Conservation (phyloP, 1,139 yeast species). For the Hyphopichia pseudoburtonii region DNA sequence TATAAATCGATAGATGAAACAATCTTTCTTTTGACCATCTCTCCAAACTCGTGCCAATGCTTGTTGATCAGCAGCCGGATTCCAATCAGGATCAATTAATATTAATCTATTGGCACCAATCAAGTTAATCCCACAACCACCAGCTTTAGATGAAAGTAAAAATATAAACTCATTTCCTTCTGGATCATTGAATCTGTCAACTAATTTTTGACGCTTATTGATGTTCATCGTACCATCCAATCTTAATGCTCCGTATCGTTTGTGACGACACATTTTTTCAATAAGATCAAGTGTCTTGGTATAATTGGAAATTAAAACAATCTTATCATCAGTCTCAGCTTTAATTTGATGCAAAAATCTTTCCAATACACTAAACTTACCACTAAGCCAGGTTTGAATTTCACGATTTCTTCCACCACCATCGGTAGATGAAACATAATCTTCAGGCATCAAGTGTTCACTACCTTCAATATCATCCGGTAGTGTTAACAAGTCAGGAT, state of each 20-base stretch:
- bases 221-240: constrained; percentile 92
- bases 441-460: constrained; percentile 68
- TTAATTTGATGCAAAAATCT: constrained; percentile 77
- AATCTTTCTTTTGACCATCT: constrained; percentile 97
- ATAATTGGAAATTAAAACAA: constrained; percentile 89
- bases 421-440: constrained; percentile 47
- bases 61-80: constrained; percentile 98
- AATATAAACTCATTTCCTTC: constrained; percentile 86
- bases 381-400: constrained; percentile 60
- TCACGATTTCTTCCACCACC: constrained; percentile 47
- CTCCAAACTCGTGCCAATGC: constrained; percentile 99
- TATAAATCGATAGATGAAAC: constrained; percentile 90
- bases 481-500: constrained; percentile 79
- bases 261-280: constrained; percentile 76
- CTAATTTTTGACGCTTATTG: constrained; percentile 89
- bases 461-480: constrained; percentile 77
- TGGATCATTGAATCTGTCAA: constrained; percentile 89
- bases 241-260: constrained; percentile 75
- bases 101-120: constrained; percentile 94
- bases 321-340: constrained; percentile 85
- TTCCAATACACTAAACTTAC: constrained; percentile 64
- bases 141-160: constrained; percentile 91
- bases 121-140: constrained; percentile 97
- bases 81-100: constrained; percentile 96
- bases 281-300: constrained; percentile 92